phyloP scores from a whole-genome alignment of 1,284 basidiomycete species.

The Cystobasidium pallidum region DNA sequence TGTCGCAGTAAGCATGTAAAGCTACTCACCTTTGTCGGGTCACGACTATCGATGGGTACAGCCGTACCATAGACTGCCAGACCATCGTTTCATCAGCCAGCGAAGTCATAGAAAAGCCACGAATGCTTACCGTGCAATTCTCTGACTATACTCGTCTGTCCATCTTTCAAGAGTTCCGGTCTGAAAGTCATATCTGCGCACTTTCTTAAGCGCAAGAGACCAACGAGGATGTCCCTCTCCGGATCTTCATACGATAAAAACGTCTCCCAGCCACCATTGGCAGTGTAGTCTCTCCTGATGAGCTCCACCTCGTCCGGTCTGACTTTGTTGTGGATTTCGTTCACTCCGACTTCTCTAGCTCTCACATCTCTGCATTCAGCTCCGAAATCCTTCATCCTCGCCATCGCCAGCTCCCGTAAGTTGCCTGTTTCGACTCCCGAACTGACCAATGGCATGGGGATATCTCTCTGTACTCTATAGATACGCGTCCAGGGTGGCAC shows the following conservation, averaged over 20 bases:
- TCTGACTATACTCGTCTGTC: conserved; percentile 89
- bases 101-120: background rate
- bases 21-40: conserved; percentile 74
- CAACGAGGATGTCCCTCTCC: conserved; percentile 92
- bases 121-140: conserved; percentile 64
- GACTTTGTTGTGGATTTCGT: conserved; percentile 96
- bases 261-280: conserved; percentile 96
- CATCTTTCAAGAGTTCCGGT: conserved; percentile 80
- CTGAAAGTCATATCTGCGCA: conserved; percentile 97
- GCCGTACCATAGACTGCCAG: conserved; percentile 98
- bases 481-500: conserved; percentile 99
- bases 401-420: conserved; percentile 90
- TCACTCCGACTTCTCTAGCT: conserved; percentile 96
- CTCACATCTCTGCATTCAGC: conserved; percentile 96
- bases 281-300: conserved; percentile 92
- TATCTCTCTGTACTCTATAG: conserved; percentile 96
- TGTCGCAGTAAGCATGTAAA: too few relatives aligned
- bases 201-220: conserved; percentile 86
- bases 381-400: conserved; percentile 98
- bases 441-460: conserved; percentile 89
- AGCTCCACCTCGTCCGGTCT: conserved; percentile 95
- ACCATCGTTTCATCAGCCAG: background rate
- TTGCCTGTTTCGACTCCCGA: conserved; percentile 99
- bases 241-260: conserved; percentile 99
- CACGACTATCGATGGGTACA: conserved; percentile 92